phyloP scores from a whole-genome alignment of 2,329 filamentous ascomycete species.

The Bipolaris zeicola region DNA sequence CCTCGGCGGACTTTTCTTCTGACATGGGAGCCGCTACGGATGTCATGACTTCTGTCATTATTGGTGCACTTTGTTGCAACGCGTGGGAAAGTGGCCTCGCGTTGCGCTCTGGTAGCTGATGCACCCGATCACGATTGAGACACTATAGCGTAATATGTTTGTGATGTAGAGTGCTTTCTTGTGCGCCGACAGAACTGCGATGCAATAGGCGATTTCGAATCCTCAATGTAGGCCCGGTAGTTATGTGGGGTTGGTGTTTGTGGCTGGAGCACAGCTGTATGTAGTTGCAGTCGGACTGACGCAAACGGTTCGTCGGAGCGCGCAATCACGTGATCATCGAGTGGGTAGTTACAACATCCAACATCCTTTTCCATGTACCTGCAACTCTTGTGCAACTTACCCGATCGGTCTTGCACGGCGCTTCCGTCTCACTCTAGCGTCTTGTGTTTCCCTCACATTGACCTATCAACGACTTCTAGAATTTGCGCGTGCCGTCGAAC shows the following conservation, averaged over 20 bases:
- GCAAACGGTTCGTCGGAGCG: conserved; percentile 5
- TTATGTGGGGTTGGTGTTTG: not conserved
- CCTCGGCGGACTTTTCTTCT: conserved; percentile 39
- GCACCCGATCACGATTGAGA: not conserved
- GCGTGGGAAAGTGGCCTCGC: not conserved
- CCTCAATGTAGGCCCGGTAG: not conserved
- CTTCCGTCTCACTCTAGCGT: conserved; percentile 1
- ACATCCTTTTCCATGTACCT: not conserved
- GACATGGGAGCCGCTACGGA: conserved; percentile 19
- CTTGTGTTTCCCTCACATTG: not conserved
- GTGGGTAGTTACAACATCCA: not conserved
- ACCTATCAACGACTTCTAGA: conserved; percentile 2
- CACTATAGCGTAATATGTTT: not conserved
- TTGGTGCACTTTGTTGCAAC: not conserved
- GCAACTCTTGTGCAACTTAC: conserved; percentile 12
- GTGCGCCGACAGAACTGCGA: not conserved
- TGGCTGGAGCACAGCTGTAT: not conserved
- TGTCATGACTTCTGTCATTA: conserved; percentile 43
- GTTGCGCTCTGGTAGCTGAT: not conserved
- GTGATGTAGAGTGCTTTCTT: not conserved
- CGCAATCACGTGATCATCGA: conserved; percentile 13
- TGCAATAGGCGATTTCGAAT: not conserved
- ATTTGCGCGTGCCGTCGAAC: conserved; percentile 18
- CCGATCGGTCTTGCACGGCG: conserved; percentile 2
- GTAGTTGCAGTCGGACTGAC: not conserved